phyloP scores from a whole-genome alignment of 768 basidiomycete genomes.

The Royoungia palumana region DNA sequence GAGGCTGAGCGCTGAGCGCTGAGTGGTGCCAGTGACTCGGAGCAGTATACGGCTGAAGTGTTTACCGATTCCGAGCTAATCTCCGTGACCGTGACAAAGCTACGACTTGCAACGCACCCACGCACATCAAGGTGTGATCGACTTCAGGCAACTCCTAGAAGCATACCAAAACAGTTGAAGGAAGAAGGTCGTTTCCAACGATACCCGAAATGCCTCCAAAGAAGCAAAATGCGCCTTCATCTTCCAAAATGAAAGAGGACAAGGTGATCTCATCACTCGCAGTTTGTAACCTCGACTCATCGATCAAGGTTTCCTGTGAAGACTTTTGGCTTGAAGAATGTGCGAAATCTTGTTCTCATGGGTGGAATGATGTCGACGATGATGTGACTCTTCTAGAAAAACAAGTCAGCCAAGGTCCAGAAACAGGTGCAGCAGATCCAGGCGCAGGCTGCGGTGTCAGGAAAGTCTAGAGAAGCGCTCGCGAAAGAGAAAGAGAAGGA shows the following conservation, averaged over 20 bases:
- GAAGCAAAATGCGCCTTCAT: slow-evolving; percentile 54
- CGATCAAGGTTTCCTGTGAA: slow-evolving; percentile 35
- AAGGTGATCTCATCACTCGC: slow-evolving; percentile 49
- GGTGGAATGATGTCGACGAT: slow-evolving; percentile 8
- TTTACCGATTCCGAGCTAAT: too few relatives aligned
- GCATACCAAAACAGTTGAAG: neutral
- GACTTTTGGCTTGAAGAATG: slow-evolving; percentile 91
- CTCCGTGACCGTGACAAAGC: too few relatives aligned
- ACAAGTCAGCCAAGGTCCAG: slow-evolving; percentile 91
- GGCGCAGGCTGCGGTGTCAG: slow-evolving; percentile 65
- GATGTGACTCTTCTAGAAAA: slow-evolving; percentile 63
- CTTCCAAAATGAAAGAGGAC: slow-evolving; percentile 76
- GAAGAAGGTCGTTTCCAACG: neutral
- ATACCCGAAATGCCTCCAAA: slow-evolving; percentile 70
- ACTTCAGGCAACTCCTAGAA: neutral
- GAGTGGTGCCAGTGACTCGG: too few relatives aligned
- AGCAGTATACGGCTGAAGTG: too few relatives aligned
- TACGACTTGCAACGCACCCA: too few relatives aligned
- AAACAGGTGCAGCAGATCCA: slow-evolving; percentile 78
- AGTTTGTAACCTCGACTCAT: slow-evolving; percentile 19
- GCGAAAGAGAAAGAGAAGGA: slow-evolving; percentile 88
- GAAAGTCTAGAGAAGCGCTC: slow-evolving; percentile 75
- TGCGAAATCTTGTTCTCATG: slow-evolving; percentile 35
- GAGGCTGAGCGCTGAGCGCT: too few relatives aligned
- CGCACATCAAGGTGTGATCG: too few relatives aligned